These are phyloP conservation scores for Ilyonectria robusta DNA, from an alignment of 2,329 filamentous ascomycete genomes.

Conservation along the genomic window DNA sequence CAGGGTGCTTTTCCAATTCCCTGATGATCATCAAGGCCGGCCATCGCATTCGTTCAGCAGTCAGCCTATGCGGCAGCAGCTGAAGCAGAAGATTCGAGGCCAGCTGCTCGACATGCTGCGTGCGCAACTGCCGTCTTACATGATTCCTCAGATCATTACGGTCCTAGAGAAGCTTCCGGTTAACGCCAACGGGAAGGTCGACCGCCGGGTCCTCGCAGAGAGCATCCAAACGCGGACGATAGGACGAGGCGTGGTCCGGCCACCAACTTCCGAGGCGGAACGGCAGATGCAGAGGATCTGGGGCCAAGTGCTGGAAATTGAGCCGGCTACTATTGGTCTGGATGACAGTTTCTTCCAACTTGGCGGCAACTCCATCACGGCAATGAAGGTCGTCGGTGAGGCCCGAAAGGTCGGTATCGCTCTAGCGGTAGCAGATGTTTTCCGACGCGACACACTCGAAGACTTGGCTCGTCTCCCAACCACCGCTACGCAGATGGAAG, in stretches of 20 bases:
- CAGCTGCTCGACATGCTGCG: background rate
- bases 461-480: conserved; percentile 13
- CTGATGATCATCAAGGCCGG: conserved; percentile 31
- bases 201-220: conserved; percentile 35
- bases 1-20: conserved; percentile 43
- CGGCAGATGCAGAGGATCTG: conserved; percentile 53
- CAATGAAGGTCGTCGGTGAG: conserved; percentile 1
- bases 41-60: background rate
- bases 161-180: conserved; percentile 45
- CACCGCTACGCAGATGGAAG: background rate
- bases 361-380: conserved; percentile 2
- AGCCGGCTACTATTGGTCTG: conserved; percentile 52
- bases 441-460: conserved; percentile 21
- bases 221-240: conserved; percentile 36
- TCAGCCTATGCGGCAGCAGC: conserved; percentile 9
- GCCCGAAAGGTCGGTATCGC: conserved; percentile 14
- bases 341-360: conserved; percentile 63
- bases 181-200: conserved; percentile 46
- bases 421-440: conserved; percentile 29
- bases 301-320: conserved; percentile 53
- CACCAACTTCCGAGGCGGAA: conserved; percentile 26
- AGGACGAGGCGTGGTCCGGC: background rate
- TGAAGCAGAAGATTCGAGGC: conserved; percentile 7
- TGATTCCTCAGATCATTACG: conserved; percentile 43
- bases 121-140: conserved; percentile 41